Percentiles rank a stretch among this genome's conserved stretches.
Conservation (phyloP, 345 rosid genomes). For the Rhodomyrtus tomentosa region DNA sequence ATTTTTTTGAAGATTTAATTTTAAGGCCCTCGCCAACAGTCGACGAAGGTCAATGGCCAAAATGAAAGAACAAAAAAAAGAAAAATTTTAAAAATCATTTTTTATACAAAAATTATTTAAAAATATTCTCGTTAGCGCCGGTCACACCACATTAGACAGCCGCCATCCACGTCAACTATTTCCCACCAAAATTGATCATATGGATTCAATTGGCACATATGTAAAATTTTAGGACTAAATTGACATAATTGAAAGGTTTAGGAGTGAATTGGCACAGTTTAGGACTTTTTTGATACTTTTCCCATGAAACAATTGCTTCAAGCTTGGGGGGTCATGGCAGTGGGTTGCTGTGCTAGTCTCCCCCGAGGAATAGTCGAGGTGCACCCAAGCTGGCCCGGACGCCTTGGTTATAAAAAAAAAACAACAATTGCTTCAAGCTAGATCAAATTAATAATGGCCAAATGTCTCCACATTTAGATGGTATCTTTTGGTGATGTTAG, state of each 20-base stretch:
- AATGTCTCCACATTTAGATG: not conserved
- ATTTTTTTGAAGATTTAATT: too few relatives aligned
- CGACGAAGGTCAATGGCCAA: too few relatives aligned
- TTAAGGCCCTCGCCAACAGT: too few relatives aligned
- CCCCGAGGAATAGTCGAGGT: too few relatives aligned
- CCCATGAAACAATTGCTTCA: not conserved
- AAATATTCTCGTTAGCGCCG: rapidly evolving
- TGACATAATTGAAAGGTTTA: too few relatives aligned
- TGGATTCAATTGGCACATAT: rapidly evolving
- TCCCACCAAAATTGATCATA: rapidly evolving
- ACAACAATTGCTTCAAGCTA: not conserved
- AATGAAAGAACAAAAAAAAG: not conserved
- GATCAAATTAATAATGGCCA: not conserved
- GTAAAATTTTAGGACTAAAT: not conserved
- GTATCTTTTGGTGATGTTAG: not conserved
- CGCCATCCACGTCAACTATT: rapidly evolving
- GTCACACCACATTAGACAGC: rapidly evolving
- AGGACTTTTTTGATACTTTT: too few relatives aligned
- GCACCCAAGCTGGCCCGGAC: too few relatives aligned
- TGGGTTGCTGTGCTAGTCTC: too few relatives aligned
- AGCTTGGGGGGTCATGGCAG: too few relatives aligned
- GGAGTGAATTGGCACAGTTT: too few relatives aligned
- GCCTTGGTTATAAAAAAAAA: too few relatives aligned
- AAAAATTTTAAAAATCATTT: not conserved
- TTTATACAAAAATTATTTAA: not conserved